Evolutionary conservation across 208 protist genomes (phyloP).

Genomic region (Trichomonas vaginalis): DNA sequence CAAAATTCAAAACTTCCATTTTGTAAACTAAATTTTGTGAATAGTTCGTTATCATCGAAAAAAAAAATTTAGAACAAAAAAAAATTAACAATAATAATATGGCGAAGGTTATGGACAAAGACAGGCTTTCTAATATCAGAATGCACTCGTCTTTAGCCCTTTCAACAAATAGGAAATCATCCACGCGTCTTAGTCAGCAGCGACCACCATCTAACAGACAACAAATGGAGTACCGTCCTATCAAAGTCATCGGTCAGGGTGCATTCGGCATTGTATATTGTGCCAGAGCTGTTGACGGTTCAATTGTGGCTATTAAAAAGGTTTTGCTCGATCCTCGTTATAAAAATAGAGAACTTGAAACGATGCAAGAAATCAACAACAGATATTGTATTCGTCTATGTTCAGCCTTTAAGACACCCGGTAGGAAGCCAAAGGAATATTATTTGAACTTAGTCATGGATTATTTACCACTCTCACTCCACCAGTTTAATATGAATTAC

Average conservation of each 20-base stretch:
- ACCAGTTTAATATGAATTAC: constrained; percentile 65
- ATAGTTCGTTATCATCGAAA: not conserved
- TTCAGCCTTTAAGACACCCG: not conserved
- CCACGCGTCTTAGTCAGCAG: not conserved
- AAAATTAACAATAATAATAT: too few relatives aligned
- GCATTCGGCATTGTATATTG: not conserved
- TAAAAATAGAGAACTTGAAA: constrained; percentile 15
- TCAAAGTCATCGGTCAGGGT: not conserved
- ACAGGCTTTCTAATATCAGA: not conserved
- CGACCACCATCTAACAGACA: not conserved
- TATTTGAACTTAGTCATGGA: constrained; percentile 96
- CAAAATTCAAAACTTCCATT: too few relatives aligned
- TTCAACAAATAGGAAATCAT: not conserved
- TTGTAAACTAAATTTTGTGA: not conserved
- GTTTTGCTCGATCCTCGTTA: constrained; percentile 9
- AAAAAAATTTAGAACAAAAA: too few relatives aligned
- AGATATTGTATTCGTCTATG: not conserved
- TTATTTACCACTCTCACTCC: constrained; percentile 86
- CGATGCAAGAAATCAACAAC: not conserved
- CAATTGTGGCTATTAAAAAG: not conserved
- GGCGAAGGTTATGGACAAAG: not conserved
- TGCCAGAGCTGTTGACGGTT: not conserved
- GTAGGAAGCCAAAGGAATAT: constrained; percentile 50
- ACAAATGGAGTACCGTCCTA: not conserved
- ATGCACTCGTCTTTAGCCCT: not conserved